Evolutionary conservation across 2,329 filamentous ascomycete species (phyloP), one percentile per base, ranked within the genome.

Genomic region (Kalmusia sp.): DNA sequence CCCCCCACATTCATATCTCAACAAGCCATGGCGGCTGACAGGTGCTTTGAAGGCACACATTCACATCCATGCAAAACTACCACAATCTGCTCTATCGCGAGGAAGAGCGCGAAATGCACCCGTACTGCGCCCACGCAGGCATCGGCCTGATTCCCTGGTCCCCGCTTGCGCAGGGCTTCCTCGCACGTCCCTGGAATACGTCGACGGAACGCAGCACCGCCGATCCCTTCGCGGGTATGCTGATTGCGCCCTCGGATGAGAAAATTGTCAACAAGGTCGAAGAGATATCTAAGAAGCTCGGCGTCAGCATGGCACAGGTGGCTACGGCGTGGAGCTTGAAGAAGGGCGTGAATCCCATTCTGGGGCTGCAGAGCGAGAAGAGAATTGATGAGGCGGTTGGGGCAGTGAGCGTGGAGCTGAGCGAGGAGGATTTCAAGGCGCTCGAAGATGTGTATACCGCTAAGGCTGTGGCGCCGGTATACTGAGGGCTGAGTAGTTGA

Each of bases 61-160:
- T 80, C 61, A 76, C 79, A 61, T 71, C 64, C 46, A 80, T 80
- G 78, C 77, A 80, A 51, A 77, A 76, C 64, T 78, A 76, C 69
- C 69, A 79, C 67, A 80, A 77, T 61, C 61, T 71, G 5, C 68
- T 79, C 33, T 71, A 71, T 62, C 76, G 86, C 6, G 79, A 81
- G 52, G 79, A 80, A 63, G 77, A 80, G 70, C 61, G 66, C 8
- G 66, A 68, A 59, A 69, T 69, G 66, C 52, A 61, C 45, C 51
- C 58, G 11, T 65, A 62, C 57, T 65, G 61, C 55, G 7, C 47
- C 9, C 43, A 57, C 35, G 58, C 64, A 0, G 65, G 66, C 34
- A 59, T 69, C 34, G 66, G 66, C 27, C 35, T 69, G 12, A 62
- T 69, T n/a, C 65, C 67, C 15, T 69, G 67, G 67, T 63, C 58